A percentile compares a stretch with the other conserved stretches of the same genome.
phyloP scores from a whole-genome alignment of 495 filamentous ascomycete genomes.

The Hypoxylon crocopeplum region DNA sequence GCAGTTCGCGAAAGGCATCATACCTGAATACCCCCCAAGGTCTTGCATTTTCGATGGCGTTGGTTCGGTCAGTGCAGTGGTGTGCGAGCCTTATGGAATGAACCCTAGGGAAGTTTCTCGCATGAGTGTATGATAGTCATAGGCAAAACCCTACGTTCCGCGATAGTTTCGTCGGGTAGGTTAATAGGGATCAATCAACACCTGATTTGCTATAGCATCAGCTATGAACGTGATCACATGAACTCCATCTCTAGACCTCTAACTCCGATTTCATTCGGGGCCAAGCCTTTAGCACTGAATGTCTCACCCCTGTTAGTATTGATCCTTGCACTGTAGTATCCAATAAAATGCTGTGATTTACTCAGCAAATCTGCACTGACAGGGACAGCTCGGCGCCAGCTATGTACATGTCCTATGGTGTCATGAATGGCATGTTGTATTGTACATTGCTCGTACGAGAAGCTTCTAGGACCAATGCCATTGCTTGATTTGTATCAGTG shows the following conservation, averaged over 20 bases:
- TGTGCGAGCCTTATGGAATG: too few relatives aligned
- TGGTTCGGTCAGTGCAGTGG: slow-evolving; percentile 1
- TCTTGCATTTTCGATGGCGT: slow-evolving; percentile 26
- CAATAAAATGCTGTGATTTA: slow-evolving; percentile 30
- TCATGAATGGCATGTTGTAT: slow-evolving; percentile 31
- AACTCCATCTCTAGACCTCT: too few relatives aligned
- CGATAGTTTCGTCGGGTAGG: too few relatives aligned
- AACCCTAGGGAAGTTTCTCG: too few relatives aligned
- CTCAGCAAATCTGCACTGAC: slow-evolving; percentile 30
- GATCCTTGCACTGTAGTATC: slow-evolving; percentile 11
- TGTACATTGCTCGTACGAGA: slow-evolving; percentile 13
- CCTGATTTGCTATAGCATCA: too few relatives aligned
- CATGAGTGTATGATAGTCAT: too few relatives aligned
- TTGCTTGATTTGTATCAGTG: slow-evolving; percentile 15
- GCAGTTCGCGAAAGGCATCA: not conserved
- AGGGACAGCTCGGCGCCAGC: slow-evolving; percentile 3
- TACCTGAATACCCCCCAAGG: slow-evolving; percentile 14
- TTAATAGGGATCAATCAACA: too few relatives aligned
- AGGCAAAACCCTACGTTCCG: too few relatives aligned
- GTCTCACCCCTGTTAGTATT: slow-evolving; percentile 16
- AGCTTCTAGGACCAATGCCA: slow-evolving; percentile 11
- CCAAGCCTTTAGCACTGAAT: too few relatives aligned
- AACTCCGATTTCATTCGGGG: slow-evolving; percentile 22
- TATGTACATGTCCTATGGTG: slow-evolving; percentile 9
- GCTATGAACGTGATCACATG: too few relatives aligned